Percentiles rank a stretch among this genome's conserved stretches.
phyloP scores from a whole-genome alignment of 768 basidiomycete genomes.

The Tephrocybe sp. region DNA sequence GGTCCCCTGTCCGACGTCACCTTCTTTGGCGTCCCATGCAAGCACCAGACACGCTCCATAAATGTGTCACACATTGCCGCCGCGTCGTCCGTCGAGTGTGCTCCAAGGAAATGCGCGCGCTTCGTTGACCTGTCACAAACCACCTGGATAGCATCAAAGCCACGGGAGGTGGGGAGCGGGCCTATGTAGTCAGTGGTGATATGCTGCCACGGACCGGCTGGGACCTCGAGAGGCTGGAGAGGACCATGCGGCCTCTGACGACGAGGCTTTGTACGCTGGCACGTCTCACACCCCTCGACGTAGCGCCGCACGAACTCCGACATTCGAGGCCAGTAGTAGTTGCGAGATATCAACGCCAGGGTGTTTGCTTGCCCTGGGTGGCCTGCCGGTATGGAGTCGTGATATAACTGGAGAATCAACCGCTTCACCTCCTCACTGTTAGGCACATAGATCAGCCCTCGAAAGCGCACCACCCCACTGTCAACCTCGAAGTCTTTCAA shows the following conservation, averaged over 20 bases:
- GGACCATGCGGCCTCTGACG: neutral
- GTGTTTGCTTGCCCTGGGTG: conserved; percentile 1
- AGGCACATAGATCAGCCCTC: conserved; percentile 9
- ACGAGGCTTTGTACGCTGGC: neutral
- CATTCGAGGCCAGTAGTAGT: conserved; percentile 24
- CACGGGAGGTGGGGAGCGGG: too few species aligned
- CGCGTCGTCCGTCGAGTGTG: neutral
- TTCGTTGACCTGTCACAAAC: neutral
- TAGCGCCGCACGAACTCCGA: conserved; percentile 18
- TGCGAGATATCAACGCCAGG: conserved; percentile 15
- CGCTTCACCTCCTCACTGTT: neutral
- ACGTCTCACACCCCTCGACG: conserved; percentile 8
- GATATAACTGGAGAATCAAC: conserved; percentile 26
- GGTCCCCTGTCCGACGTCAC: neutral
- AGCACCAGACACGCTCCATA: neutral
- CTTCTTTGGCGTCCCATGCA: neutral
- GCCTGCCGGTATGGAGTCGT: conserved; percentile 11
- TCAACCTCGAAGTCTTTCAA: conserved; percentile 5
- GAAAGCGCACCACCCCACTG: conserved; percentile 11
- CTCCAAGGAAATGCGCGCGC: neutral
- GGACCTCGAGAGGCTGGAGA: neutral
- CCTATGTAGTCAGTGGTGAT: too few species aligned
- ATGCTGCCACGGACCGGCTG: too few species aligned
- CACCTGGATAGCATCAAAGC: neutral
- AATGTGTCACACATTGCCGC: neutral